Percentiles rank a stretch among this genome's conserved stretches.
Conservation (phyloP, 148 eudicot genomes). For the Pharnaceum exiguum region DNA sequence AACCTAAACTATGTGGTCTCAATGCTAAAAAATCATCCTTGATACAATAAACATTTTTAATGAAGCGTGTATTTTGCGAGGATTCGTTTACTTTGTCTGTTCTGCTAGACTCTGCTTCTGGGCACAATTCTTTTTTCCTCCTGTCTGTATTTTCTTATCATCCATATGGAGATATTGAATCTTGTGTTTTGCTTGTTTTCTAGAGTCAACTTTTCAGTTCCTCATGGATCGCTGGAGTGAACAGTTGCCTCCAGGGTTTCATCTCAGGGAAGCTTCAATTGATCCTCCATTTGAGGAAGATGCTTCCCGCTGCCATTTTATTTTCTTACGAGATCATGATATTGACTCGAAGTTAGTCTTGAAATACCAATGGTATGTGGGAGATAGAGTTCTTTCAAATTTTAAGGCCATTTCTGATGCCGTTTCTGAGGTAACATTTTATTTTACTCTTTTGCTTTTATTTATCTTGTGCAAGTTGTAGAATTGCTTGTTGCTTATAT, state of each 20-base stretch:
- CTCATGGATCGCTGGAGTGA: constrained; percentile 80
- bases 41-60: too few species aligned
- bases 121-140: not conserved
- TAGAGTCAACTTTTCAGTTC: constrained; percentile 86
- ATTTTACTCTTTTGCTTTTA: not conserved
- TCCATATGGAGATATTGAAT: not conserved
- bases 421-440: constrained; percentile 55
- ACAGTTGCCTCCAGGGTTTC: constrained; percentile 73
- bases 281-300: constrained; percentile 92
- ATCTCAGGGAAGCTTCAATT: constrained; percentile 68
- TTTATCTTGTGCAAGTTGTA: not conserved
- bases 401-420: constrained; percentile 68
- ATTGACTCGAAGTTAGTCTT: constrained; percentile 56
- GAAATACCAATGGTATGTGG: constrained; percentile 90
- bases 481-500: not conserved
- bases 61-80: too few species aligned
- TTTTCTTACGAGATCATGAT: constrained; percentile 52
- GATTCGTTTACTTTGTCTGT: too few species aligned
- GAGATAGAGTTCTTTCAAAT: constrained; percentile 62
- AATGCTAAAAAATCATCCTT: too few species aligned
- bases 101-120: too few species aligned
- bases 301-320: constrained; percentile 90
- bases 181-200: constrained; percentile 10
- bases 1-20: not conserved
- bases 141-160: not conserved